These are phyloP conservation scores for Orbilia ellipsospora DNA, from an alignment of 2,329 filamentous ascomycete species.

Conservation along the genomic window DNA sequence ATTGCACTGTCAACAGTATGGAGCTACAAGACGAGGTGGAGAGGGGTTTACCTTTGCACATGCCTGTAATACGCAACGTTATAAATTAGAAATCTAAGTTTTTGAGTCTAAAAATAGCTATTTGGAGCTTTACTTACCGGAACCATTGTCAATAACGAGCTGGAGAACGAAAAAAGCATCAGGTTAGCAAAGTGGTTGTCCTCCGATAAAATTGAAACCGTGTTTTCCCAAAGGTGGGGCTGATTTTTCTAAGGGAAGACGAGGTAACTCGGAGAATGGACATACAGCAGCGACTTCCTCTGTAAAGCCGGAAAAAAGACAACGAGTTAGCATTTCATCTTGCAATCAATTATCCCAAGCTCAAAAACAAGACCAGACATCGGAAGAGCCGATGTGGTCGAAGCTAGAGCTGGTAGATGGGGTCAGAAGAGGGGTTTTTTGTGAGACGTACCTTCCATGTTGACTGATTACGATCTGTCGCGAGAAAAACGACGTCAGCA, in stretches of 20 bases:
- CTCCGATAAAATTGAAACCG: conserved; percentile 48
- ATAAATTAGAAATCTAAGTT: conserved; percentile 55
- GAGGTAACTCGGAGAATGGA: conserved; percentile 51
- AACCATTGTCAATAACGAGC: conserved; percentile 99
- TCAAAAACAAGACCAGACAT: conserved; percentile 19
- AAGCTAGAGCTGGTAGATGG: conserved; percentile 33
- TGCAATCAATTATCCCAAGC: conserved; percentile 43
- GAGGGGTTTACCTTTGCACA: conserved; percentile 88
- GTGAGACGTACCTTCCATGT: conserved; percentile 73
- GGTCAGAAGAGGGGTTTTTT: conserved; percentile 56
- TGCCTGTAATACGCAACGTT: conserved; percentile 82
- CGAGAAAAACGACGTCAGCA: conserved; percentile 53
- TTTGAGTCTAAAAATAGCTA: conserved; percentile 36
- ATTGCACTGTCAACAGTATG: conserved; percentile 42
- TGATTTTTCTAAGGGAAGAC: conserved; percentile 17
- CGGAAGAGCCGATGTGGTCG: conserved; percentile 50
- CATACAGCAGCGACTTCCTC: conserved; percentile 94
- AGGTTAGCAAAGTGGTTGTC: conserved; percentile 55
- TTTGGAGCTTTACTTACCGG: conserved; percentile 76
- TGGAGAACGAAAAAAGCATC: conserved; percentile 50
- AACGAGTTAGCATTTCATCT: conserved; percentile 62
- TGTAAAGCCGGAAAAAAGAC: conserved; percentile 67
- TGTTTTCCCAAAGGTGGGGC: conserved; percentile 43
- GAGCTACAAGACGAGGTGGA: conserved; percentile 20
- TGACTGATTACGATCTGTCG: conserved; percentile 63